Evolutionary conservation across 768 basidiomycete species (phyloP), one percentile per base, ranked within the genome.

Genomic region (Psilocybe cyanescens): DNA sequence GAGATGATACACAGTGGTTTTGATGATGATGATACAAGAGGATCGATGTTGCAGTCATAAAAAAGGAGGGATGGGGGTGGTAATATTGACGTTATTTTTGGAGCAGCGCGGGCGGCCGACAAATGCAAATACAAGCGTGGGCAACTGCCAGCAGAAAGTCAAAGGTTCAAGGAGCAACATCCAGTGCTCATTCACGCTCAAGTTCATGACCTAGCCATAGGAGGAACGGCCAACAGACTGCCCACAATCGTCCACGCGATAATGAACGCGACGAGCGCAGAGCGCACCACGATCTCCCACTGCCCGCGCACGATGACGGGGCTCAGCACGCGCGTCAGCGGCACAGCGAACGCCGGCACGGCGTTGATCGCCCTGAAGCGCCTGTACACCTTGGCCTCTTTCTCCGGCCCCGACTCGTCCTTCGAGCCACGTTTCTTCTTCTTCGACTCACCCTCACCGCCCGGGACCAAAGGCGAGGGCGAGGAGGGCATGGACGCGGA

Each of bases 221-320:
- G 52, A 5, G 81, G 82, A 33, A 82, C 64, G 3, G 81, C 82
- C 61, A 86, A 62, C 49, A 84, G 63, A 44, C 64, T 61, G 1
- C 78, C 82, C 6, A 83, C 64, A 11, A 83, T 55, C 8, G 74
- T 50, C 77, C 79, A 81, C 54, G 74, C 74, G 46, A 81, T 57
- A 12, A 88, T 29, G 24, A 84, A 74, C 0, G 84, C 85, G 8
- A 86, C 65, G 0, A 76, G 30, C 47, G 77, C 79, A 2, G 87
- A 88, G 39, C 89, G 78, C 29, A 90, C 76, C 31, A 93, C 89
- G 30, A 94, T 88, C 73, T 93, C 91, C 92, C 92, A 94, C 67
- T 94, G 92, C 2, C 86, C 90, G n/a, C 92, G 81, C 55, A 84
- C 81, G 54, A 93, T 85, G 58, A 88, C 79, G 14, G 90, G 87